These are phyloP conservation scores for Aspergillus terreus DNA, from an alignment of 2,329 filamentous ascomycete genomes.

Conservation along the genomic window DNA sequence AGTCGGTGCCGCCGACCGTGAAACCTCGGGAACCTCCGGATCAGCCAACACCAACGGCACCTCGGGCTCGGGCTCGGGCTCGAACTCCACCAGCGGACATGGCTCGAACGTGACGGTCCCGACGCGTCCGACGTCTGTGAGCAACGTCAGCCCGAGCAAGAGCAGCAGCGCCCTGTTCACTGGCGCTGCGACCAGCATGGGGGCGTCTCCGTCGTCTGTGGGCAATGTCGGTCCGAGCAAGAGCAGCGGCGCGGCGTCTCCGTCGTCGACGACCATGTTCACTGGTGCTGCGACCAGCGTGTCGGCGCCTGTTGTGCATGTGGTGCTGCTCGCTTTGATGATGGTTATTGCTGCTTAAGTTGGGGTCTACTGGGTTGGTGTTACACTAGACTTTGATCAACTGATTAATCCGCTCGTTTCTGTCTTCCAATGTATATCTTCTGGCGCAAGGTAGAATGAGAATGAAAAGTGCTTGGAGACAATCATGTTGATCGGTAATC, in stretches of 20 bases:
- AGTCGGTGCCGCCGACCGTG: neutral
- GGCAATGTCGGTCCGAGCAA: neutral
- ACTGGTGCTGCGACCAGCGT: neutral
- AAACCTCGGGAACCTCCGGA: neutral
- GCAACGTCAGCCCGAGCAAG: neutral
- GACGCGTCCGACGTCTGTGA: neutral
- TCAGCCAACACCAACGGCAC: neutral
- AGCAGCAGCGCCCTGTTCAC: neutral
- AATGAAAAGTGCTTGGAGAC: no score
- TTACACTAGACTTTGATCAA: neutral
- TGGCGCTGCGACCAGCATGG: neutral
- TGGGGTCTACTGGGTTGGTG: neutral
- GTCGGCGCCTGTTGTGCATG: neutral
- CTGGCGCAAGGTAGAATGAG: no score
- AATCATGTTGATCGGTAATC: no score
- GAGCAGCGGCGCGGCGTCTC: neutral
- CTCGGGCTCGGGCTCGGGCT: constrained; percentile 7
- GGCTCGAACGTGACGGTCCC: neutral
- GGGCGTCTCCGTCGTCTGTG: neutral
- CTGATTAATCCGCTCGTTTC: neutral
- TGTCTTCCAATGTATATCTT: no score
- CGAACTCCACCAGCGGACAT: neutral
- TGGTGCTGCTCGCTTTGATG: neutral
- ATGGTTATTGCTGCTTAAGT: neutral
- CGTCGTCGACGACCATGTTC: neutral